Base-by-base conservation (phyloP, 352 stramenopile species). In the Phytophthora nicotianae region DNA sequence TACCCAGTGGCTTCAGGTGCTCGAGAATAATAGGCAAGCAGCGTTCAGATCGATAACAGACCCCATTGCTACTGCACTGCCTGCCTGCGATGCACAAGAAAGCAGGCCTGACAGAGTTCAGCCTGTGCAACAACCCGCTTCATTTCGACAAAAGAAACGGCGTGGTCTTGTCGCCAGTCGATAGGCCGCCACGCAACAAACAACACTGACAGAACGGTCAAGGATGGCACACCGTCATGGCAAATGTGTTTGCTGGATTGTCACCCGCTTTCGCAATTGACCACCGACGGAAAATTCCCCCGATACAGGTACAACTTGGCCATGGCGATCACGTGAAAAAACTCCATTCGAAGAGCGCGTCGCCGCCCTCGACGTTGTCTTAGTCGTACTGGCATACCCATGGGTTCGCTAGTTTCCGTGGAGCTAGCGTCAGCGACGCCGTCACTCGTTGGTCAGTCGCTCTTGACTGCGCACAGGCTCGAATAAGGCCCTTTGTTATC, bases 361-460 rank as follows among this genome's bases (percentile, higher is more conserved):
- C 32, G 14, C 13, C 20, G 23, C 14, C 27, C 10, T 11, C 43
- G 19, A 10, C 26, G 5, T 19, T 14, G 14, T 11, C 40, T 55
- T 61, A 46, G 59, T 62, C 59, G 4, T 55, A 67, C 59, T 29
- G 50, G 5, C 50, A 48, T 14, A 41, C 32, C 13, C 19, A 40
- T 2, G 41, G 53, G 54, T 48, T 43, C n/a, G 27, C 32, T 61
- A 53, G 43, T 46, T 59, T 23, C 27, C 50, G 21, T 23, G 4
- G 10, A 23, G 11, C 38, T 52, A n/a, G 23, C 33, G n/a, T 19
- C 50, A 59, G 21, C 9, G 20, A 32, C 41, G 20, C 11, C 41
- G 19, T 16, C 13, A 54, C 23, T 45, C 21, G 35, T 57, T 57
- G 49, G 54, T 67, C 59, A 42, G 14, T 17, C 43, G 35, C 58